Conservation (phyloP, 495 filamentous ascomycete genomes). For the Lasiosphaeria ovina region DNA sequence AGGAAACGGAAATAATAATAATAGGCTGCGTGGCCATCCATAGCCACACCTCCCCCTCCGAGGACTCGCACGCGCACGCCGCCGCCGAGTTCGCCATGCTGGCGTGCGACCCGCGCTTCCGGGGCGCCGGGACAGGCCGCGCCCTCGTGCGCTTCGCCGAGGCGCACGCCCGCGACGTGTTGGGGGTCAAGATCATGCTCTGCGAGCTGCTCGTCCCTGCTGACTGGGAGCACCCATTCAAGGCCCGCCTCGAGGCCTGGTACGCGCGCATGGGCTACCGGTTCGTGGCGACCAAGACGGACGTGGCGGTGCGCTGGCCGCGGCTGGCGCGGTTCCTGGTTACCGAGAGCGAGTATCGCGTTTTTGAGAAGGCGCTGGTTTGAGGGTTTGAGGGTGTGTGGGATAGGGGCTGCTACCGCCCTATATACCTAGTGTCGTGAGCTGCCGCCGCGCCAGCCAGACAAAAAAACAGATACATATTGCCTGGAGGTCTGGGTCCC, state of each 20-base stretch:
- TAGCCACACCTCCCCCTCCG: no score
- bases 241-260: conserved; percentile 11
- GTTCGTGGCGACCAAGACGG: conserved; percentile 8
- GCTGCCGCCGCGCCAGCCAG: no score
- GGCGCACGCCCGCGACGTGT: not conserved
- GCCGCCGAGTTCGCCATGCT: conserved; percentile 14
- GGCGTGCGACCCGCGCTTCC: conserved; percentile 7
- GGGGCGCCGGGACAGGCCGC: conserved; percentile 7
- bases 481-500: no score
- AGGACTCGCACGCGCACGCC: not conserved
- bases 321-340: conserved; percentile 8
- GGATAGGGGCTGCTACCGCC: not conserved
- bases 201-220: conserved; percentile 14
- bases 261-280: conserved; percentile 18
- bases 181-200: conserved; percentile 4
- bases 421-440: no score
- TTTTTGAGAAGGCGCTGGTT: conserved; percentile 18
- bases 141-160: conserved; percentile 10
- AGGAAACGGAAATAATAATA: not conserved
- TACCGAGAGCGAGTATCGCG: conserved; percentile 9
- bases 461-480: no score
- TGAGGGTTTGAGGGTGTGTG: not conserved
- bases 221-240: conserved; percentile 12
- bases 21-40: conserved; percentile 8
- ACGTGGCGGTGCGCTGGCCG: conserved; percentile 10